phyloP scores from a whole-genome alignment of 805 yeast species.

The Candida hispaniensis region DNA sequence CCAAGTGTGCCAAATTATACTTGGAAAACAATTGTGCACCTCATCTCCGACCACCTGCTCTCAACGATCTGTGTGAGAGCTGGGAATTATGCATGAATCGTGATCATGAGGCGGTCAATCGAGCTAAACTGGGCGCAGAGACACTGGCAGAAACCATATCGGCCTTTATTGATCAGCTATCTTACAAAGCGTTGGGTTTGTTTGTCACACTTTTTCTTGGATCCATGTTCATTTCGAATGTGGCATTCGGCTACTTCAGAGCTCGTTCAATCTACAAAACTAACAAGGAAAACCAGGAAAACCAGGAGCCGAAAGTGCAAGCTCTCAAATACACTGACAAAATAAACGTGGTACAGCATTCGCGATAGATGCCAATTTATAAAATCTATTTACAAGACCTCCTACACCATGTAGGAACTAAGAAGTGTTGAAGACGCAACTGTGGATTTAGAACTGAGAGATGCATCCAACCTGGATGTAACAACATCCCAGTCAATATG shows the following conservation, averaged over 20 bases:
- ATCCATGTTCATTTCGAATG: conserved; percentile 19
- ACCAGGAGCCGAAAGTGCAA: too few species aligned
- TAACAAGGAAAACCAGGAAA: conserved; percentile 12
- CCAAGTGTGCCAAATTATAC: conserved; percentile 57
- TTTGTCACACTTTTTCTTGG: conserved; percentile 10
- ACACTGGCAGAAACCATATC: conserved; percentile 69
- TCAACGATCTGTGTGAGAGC: conserved; percentile 54
- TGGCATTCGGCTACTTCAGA: conserved; percentile 22
- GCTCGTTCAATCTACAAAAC: conserved; percentile 18
- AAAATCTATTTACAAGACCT: too few species aligned
- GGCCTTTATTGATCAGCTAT: conserved; percentile 57
- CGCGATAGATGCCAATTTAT: too few species aligned
- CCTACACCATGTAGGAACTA: too few species aligned
- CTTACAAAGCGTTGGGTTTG: conserved; percentile 26
- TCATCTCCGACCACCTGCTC: conserved; percentile 56
- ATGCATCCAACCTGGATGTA: conserved; percentile 15
- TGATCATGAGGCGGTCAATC: conserved; percentile 53
- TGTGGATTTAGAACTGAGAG: too few species aligned
- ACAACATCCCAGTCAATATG: conserved; percentile 66
- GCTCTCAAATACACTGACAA: too few species aligned
- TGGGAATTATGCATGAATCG: conserved; percentile 76
- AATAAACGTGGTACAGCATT: too few species aligned
- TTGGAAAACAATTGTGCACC: conserved; percentile 52
- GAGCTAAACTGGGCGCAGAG: conserved; percentile 61
- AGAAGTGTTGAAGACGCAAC: too few species aligned